A percentile compares a stretch with the other conserved stretches of the same genome.
These are phyloP conservation scores for Aspergillus fumigatus DNA, from an alignment of 2,329 filamentous ascomycete species.

Conservation along the genomic window DNA sequence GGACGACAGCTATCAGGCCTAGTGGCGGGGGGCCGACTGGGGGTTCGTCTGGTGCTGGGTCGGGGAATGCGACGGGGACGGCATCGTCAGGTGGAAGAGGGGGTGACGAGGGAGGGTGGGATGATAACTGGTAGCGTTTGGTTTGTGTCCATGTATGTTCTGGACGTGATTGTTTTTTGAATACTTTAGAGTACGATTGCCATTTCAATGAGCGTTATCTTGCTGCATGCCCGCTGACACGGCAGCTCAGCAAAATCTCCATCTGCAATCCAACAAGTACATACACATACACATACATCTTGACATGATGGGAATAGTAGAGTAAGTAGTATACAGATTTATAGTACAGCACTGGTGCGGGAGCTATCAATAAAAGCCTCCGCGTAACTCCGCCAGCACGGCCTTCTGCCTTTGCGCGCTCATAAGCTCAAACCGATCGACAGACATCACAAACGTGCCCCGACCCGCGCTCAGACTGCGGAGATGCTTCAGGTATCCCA, in stretches of 20 bases:
- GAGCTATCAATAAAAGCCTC: constrained; percentile 20
- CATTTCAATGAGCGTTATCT: neutral
- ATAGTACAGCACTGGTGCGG: constrained; percentile 1
- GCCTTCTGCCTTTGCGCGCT: constrained; percentile 55
- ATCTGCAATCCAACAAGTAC: neutral
- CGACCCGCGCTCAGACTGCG: constrained; percentile 83
- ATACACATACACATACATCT: neutral
- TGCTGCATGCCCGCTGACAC: neutral
- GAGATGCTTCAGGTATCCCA: constrained; percentile 86
- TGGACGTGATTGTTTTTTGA: too few species aligned
- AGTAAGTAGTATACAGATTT: neutral
- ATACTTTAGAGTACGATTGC: neutral
- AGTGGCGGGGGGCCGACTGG: constrained; percentile 19
- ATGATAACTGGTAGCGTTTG: constrained; percentile 44
- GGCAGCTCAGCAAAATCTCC: neutral
- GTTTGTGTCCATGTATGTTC: neutral
- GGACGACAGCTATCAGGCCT: constrained; percentile 62
- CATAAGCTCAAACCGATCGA: constrained; percentile 68
- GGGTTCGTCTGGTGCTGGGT: constrained; percentile 3
- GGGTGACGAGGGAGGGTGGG: constrained; percentile 50
- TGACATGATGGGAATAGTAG: neutral
- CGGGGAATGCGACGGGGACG: constrained; percentile 16
- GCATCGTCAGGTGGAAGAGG: constrained; percentile 35
- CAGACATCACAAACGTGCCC: constrained; percentile 70
- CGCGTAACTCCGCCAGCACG: constrained; percentile 46